A percentile compares a stretch with the other conserved stretches of the same genome.
Evolutionary conservation across 1,139 yeast genomes (phyloP).

Genomic region (Blastobotrys arbuscula): DNA sequence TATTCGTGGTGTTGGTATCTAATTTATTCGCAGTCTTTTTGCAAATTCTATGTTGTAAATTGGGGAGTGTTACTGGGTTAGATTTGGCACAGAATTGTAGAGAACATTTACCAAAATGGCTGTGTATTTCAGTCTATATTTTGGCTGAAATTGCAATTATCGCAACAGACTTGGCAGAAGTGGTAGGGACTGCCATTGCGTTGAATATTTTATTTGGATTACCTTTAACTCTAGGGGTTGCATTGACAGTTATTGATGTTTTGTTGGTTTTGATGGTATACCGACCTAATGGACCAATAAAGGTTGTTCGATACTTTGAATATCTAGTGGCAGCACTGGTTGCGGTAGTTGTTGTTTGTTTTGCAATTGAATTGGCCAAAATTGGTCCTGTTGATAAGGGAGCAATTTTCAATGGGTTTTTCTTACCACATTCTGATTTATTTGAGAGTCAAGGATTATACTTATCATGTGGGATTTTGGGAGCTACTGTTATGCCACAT

Average conservation of each 20-base stretch:
- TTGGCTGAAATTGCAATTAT: constrained; percentile 85
- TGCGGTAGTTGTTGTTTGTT: constrained; percentile 77
- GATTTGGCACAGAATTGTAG: constrained; percentile 86
- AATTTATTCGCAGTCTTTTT: constrained; percentile 82
- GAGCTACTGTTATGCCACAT: constrained; percentile 99
- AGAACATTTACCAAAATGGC: constrained; percentile 57
- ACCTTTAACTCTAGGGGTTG: constrained; percentile 74
- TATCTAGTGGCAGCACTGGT: constrained; percentile 72
- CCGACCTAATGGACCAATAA: constrained; percentile 78
- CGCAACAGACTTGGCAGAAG: constrained; percentile 91
- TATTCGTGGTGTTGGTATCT: constrained; percentile 74
- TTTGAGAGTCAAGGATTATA: constrained; percentile 78
- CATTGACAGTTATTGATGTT: constrained; percentile 79
- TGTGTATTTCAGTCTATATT: constrained; percentile 58
- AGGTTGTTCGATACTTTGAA: constrained; percentile 76
- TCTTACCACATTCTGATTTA: constrained; percentile 64
- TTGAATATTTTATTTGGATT: constrained; percentile 72
- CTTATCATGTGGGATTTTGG: constrained; percentile 82
- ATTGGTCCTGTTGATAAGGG: constrained; percentile 46
- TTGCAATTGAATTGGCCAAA: constrained; percentile 67
- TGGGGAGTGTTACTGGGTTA: constrained; percentile 87
- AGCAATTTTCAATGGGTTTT: constrained; percentile 62
- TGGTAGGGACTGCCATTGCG: constrained; percentile 89
- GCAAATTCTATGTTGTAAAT: constrained; percentile 76
- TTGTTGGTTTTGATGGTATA: constrained; percentile 80